Conservation (phyloP, 179 eudicot genomes). For the Vitellaria paradoxa region DNA sequence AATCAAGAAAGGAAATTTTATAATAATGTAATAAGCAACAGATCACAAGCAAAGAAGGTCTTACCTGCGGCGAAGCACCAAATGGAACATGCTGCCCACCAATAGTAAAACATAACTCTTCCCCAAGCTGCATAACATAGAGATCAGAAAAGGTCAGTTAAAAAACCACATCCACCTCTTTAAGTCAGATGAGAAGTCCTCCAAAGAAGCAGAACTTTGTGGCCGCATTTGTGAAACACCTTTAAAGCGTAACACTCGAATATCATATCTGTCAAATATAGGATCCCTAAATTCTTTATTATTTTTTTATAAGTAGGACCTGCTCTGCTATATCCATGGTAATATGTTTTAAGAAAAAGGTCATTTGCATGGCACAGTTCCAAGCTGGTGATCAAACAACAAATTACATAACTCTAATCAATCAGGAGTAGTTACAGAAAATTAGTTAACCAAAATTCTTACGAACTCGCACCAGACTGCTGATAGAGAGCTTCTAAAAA, state of each 20-base stretch:
- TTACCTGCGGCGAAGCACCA: conserved; percentile 96
- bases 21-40: conserved; percentile 1
- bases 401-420: background rate
- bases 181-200: background rate
- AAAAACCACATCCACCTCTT: background rate
- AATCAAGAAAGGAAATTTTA: background rate
- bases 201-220: background rate
- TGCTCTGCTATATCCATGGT: background rate
- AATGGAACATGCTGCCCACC: conserved; percentile 93
- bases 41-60: background rate
- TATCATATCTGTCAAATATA: background rate
- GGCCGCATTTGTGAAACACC: background rate
- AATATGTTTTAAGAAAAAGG: background rate
- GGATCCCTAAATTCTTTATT: too few relatives aligned
- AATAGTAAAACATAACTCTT: conserved; percentile 75
- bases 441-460: background rate
- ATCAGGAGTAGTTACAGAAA: background rate
- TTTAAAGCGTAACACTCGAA: background rate
- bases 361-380: background rate
- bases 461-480: background rate
- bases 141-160: conserved; percentile 13
- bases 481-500: background rate
- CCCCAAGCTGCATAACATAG: conserved; percentile 59
- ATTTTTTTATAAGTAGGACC: too few relatives aligned
- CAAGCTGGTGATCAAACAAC: background rate